These are phyloP conservation scores for Oropetium thomaeum DNA, from an alignment of 176 grass and related monocot species.

Conservation along the genomic window DNA sequence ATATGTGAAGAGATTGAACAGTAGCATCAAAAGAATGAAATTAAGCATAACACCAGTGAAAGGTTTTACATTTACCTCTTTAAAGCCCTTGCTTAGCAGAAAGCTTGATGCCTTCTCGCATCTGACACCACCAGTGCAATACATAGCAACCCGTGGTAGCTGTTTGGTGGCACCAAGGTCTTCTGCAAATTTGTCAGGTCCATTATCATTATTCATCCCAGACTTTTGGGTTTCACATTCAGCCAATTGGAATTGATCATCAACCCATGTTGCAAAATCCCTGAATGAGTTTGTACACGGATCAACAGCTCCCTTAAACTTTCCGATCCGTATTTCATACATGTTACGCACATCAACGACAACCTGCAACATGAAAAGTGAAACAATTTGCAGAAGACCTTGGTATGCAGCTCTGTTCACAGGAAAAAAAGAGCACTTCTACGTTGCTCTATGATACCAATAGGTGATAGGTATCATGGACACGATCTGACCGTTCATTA, in stretches of 20 bases:
- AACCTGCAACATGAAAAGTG: conserved; percentile 46
- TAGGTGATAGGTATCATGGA: too few relatives aligned
- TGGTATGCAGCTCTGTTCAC: conserved; percentile 1
- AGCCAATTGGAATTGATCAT: conserved; percentile 70
- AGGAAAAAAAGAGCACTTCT: too few relatives aligned
- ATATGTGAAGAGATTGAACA: neutral
- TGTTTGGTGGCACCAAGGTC: conserved; percentile 19
- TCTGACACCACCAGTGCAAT: conserved; percentile 96
- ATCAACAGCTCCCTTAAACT: conserved; percentile 87
- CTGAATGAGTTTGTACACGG: conserved; percentile 80
- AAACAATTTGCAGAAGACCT: conserved; percentile 25
- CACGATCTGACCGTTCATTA: too few relatives aligned
- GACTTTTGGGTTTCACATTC: conserved; percentile 31
- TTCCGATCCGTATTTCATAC: conserved; percentile 95
- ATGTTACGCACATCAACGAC: conserved; percentile 96
- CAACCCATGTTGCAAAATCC: conserved; percentile 83
- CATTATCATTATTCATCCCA: conserved; percentile 8
- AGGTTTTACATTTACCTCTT: conserved; percentile 55
- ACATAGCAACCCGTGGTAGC: conserved; percentile 95
- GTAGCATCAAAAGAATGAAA: conserved; percentile 14
- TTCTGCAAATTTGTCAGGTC: neutral
- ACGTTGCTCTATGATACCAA: too few relatives aligned
- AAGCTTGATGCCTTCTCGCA: conserved; percentile 98
- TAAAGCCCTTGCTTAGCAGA: conserved; percentile 91
- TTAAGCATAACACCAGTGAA: neutral